Evolutionary conservation across 164 flowering plant species (phyloP).

Genomic region (Nymphaea colorata): DNA sequence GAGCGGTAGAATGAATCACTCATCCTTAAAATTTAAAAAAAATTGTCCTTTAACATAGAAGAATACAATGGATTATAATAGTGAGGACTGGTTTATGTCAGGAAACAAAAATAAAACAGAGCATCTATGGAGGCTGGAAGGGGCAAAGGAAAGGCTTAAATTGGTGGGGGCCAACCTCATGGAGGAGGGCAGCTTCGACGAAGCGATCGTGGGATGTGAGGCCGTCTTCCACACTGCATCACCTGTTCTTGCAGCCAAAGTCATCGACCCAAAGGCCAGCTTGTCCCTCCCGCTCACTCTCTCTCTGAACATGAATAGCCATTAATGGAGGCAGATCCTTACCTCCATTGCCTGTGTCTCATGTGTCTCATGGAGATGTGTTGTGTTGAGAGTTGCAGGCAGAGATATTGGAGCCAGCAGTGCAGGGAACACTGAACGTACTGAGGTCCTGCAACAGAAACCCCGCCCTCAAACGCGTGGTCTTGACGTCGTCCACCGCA

Average conservation of each 20-base stretch:
- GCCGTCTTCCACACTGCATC: conserved; percentile 94
- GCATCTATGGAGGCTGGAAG: conserved; percentile 64
- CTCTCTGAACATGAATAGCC: background rate
- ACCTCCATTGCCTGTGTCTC: too few relatives aligned
- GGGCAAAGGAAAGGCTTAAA: conserved; percentile 69
- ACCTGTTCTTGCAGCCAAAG: conserved; percentile 42
- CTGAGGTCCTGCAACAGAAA: conserved; percentile 69
- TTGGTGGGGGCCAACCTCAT: conserved; percentile 64
- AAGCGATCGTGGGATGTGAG: conserved; percentile 58
- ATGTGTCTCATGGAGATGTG: background rate
- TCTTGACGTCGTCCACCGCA: conserved; percentile 81
- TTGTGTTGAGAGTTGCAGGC: conserved; percentile 16
- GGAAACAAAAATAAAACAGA: conserved; percentile 49
- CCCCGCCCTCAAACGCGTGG: conserved; percentile 60
- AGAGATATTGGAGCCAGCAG: conserved; percentile 68
- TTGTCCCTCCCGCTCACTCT: background rate
- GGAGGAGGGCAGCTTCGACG: conserved; percentile 77
- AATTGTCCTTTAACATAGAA: too few relatives aligned
- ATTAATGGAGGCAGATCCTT: too few relatives aligned
- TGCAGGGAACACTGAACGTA: conserved; percentile 79
- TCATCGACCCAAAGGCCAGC: conserved; percentile 53
- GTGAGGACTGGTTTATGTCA: conserved; percentile 5
- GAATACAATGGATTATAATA: too few relatives aligned
- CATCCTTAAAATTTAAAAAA: too few relatives aligned
- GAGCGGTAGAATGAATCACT: too few relatives aligned